Evolutionary conservation across 805 yeast species (phyloP).

Genomic region (Starmerella floricola): DNA sequence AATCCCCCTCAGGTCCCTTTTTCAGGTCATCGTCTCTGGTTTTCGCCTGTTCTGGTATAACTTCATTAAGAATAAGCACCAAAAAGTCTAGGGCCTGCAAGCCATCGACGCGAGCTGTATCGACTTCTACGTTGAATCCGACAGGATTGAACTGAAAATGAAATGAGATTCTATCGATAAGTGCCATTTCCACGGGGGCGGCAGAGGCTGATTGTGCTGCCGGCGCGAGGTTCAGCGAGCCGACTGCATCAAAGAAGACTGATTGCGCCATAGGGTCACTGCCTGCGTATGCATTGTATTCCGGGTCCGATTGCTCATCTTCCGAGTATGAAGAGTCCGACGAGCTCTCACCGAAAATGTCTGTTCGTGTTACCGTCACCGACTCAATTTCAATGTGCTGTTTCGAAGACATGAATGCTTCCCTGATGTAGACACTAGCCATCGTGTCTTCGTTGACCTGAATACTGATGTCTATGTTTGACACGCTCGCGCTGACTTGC

Average conservation of each 20-base stretch:
- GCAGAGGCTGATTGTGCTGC: too few species aligned
- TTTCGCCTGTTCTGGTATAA: background rate
- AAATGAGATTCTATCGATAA: constrained; percentile 8
- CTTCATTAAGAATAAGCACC: constrained; percentile 8
- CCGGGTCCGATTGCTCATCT: too few species aligned
- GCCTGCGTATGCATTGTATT: too few species aligned
- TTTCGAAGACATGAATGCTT: constrained; percentile 8
- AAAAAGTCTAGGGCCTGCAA: constrained; percentile 3
- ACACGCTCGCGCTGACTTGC: constrained; percentile 25
- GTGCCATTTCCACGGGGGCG: constrained; percentile 2
- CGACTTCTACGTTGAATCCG: constrained; percentile 3
- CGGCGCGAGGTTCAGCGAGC: background rate
- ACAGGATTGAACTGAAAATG: constrained; percentile 6
- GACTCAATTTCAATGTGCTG: constrained; percentile 11
- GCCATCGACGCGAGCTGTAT: constrained; percentile 8
- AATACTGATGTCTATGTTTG: constrained; percentile 5
- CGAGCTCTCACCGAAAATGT: background rate
- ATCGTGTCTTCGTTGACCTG: background rate
- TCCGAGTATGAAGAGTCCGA: background rate
- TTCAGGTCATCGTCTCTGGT: too few species aligned
- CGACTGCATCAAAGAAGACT: background rate
- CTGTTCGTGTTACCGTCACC: background rate
- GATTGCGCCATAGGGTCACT: constrained; percentile 2
- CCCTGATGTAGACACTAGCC: constrained; percentile 5
- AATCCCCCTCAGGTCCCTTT: background rate